These are phyloP conservation scores for Glycine tomentella DNA, from an alignment of 306 rosid species.

Conservation along the genomic window DNA sequence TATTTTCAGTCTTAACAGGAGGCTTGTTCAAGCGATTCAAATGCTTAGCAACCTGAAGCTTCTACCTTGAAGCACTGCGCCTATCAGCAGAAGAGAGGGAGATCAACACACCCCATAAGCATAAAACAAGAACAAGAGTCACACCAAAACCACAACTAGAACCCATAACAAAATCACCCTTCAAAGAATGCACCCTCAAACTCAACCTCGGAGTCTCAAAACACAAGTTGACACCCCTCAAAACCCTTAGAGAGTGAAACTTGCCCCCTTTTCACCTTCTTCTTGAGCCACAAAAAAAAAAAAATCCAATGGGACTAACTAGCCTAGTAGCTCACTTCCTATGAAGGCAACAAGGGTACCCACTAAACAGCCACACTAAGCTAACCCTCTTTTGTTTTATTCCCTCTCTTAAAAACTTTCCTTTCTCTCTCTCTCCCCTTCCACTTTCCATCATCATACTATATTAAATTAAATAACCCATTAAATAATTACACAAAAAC, in stretches of 20 bases:
- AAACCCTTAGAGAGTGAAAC: conserved; percentile 19
- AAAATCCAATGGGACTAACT: conserved; percentile 14
- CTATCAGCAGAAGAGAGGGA: conserved; percentile 73
- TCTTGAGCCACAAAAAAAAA: conserved; percentile 23
- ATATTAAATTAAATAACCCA: background rate
- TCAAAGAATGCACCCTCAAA: too few relatives aligned
- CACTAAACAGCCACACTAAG: conserved; percentile 28
- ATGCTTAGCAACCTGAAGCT: conserved; percentile 79
- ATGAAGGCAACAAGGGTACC: conserved; percentile 42
- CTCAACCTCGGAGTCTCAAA: too few relatives aligned
- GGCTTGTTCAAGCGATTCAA: conserved; percentile 90
- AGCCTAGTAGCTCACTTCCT: conserved; percentile 25
- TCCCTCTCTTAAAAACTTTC: conserved; percentile 40
- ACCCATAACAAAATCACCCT: conserved; percentile 56
- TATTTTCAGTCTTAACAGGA: conserved; percentile 71
- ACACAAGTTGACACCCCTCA: too few relatives aligned
- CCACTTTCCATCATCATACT: conserved; percentile 43
- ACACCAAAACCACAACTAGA: conserved; percentile 41
- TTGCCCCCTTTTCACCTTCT: background rate
- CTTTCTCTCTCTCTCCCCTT: conserved; percentile 45
- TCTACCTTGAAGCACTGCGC: conserved; percentile 69
- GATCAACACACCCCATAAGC: conserved; percentile 57
- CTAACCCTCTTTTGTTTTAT: conserved; percentile 47
- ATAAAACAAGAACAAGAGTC: conserved; percentile 47
- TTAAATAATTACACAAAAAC: conserved; percentile 16